Evolutionary conservation across 768 basidiomycete genomes (phyloP), one percentile per base, ranked within the genome.

Genomic region (Agaricus sinodeliciosus): DNA sequence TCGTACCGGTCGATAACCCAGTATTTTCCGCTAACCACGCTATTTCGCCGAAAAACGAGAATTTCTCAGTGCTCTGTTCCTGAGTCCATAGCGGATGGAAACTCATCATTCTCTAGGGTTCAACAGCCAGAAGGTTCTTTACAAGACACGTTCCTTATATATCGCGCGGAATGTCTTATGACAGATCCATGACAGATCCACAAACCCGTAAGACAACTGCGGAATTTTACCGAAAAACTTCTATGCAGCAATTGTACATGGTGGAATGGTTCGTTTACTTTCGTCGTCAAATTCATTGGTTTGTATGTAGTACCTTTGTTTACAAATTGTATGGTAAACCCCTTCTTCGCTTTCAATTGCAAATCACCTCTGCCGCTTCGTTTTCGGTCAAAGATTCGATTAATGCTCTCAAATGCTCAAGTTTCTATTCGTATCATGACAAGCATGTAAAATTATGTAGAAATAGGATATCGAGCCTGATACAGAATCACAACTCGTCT

Each of bases 1-100:
- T 28, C 40, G 46, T 48, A 40, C 52, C 31, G 52, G 37, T 53
- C 22, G 46, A 53, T 27, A 28, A 53, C 18, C 44, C 40, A 18
- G 31, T 34, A 43, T 31, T 28, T 28, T 26, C 34, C 25, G 11
- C 9, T 37, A 25, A 12, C 51, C 44, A 53, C 51, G 51, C 40
- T 9, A 46, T 53, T 53, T 53, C 51, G 44, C 51, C 51, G 51
- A 46, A 26, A 19, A 36, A 27, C 51, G 51, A 46, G 18, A 19
- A 36, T 18, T 40, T 53, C 51, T 43, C 51, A 46, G n/a, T 34
- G 25, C 16, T 43, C 25, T 28, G 36, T 39, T 46, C 44, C 46
- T 40, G 44, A 44, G 12, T 8, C n/a, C n/a, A 22, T 35, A 31
- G 25, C 39, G 43, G 18, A 35, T 27, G 26, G 51, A 44, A 52